Evolutionary conservation across 306 rosid species (phyloP).

Genomic region (Vachellia pachyceras): DNA sequence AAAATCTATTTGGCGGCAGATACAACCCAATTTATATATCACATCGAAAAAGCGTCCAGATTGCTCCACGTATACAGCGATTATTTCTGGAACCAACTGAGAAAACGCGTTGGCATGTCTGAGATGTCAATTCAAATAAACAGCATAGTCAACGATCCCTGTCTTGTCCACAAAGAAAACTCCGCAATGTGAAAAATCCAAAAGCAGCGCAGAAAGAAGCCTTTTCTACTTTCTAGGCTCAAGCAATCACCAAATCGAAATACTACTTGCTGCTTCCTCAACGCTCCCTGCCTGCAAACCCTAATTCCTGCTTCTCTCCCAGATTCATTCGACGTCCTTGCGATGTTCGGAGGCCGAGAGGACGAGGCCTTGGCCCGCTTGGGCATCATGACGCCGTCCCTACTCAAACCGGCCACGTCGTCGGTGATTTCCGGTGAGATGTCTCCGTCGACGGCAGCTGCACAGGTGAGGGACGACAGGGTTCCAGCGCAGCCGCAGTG

Average conservation of each 20-base stretch:
- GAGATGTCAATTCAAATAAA: neutral
- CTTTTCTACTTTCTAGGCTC: constrained; percentile 2
- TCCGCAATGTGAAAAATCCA: neutral
- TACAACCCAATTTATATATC: too few relatives aligned
- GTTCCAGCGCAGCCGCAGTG: constrained; percentile 70
- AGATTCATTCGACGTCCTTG: constrained; percentile 28
- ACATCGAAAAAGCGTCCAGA: neutral
- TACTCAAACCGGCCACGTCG: constrained; percentile 46
- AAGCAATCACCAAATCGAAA: neutral
- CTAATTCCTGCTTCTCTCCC: constrained; percentile 29
- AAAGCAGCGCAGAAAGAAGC: neutral
- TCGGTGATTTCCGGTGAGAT: constrained; percentile 47
- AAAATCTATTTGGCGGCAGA: too few relatives aligned
- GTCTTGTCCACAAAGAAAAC: constrained; percentile 52
- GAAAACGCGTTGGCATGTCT: constrained; percentile 7
- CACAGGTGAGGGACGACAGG: constrained; percentile 45
- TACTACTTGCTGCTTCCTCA: neutral
- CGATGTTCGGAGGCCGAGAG: constrained; percentile 55
- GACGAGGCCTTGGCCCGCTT: constrained; percentile 48
- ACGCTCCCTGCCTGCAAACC: constrained; percentile 28
- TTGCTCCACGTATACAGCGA: neutral
- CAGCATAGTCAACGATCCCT: constrained; percentile 47
- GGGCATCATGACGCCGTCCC: constrained; percentile 43
- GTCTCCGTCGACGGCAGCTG: constrained; percentile 33
- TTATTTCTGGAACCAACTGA: neutral